These are phyloP conservation scores for Aspergillus aculeatus DNA, from an alignment of 2,329 filamentous ascomycete genomes.

Conservation along the genomic window DNA sequence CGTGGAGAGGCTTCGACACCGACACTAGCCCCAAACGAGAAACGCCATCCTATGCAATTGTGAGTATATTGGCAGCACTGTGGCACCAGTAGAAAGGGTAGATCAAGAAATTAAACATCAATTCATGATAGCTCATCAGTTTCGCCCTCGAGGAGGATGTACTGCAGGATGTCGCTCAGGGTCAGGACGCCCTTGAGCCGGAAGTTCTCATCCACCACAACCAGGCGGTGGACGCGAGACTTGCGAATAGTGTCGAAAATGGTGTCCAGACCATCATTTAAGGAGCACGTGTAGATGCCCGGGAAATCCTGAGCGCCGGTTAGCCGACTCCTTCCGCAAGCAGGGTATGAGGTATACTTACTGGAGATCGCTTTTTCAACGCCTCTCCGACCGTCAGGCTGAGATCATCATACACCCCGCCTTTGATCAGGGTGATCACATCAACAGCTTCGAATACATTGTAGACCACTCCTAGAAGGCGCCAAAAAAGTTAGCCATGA, in stretches of 20 bases:
- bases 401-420: conserved; percentile 87
- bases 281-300: conserved; percentile 92
- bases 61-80: conserved; percentile 23
- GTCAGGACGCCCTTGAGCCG: conserved; percentile 86
- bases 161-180: conserved; percentile 92
- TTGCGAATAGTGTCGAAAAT: conserved; percentile 97
- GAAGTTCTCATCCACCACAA: conserved; percentile 88
- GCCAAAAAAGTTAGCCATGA: not conserved
- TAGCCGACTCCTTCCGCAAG: conserved; percentile 58
- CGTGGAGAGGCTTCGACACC: not conserved
- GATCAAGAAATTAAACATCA: not conserved
- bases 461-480: conserved; percentile 62
- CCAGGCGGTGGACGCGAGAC: conserved; percentile 86
- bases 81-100: not conserved
- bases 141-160: conserved; percentile 80
- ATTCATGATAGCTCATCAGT: conserved; percentile 51
- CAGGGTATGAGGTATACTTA: conserved; percentile 36
- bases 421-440: conserved; percentile 93
- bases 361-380: conserved; percentile 76
- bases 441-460: conserved; percentile 99
- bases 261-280: conserved; percentile 87
- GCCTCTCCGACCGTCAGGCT: conserved; percentile 84
- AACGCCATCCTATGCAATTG: conserved; percentile 38
- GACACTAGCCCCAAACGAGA: not conserved
- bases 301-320: conserved; percentile 68